Conservation (phyloP, 176 grass and related monocot genomes). For the Aegilops longissima region DNA sequence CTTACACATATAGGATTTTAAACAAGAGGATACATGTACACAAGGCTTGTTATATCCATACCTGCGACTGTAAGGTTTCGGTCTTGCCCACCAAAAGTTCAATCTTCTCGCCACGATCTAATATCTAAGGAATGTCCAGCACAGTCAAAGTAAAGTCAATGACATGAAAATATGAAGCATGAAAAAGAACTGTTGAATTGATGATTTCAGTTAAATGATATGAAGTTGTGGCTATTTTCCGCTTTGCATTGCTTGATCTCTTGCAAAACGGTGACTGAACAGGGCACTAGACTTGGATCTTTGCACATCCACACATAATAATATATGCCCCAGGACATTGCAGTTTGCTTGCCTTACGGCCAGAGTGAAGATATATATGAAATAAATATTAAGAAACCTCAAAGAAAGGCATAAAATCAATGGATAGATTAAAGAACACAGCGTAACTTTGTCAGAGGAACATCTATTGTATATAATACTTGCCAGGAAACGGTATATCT, state of each 20-base stretch:
- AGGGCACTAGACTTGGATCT: not conserved
- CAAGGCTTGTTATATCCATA: slow-evolving; percentile 29
- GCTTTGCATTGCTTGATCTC: not conserved
- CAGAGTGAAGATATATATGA: not conserved
- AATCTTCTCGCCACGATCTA: slow-evolving; percentile 96
- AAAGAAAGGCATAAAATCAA: not conserved
- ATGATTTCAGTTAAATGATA: not conserved
- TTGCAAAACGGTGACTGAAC: not conserved
- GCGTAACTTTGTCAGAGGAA: not conserved
- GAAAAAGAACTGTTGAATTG: not conserved
- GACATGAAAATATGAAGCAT: not conserved
- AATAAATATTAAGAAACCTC: not conserved
- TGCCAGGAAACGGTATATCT: not conserved
- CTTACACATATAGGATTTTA: not conserved
- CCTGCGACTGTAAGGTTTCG: slow-evolving; percentile 90
- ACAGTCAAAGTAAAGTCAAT: slow-evolving; percentile 9
- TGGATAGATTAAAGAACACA: not conserved
- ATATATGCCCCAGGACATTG: not conserved
- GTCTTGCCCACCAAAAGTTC: slow-evolving; percentile 96
- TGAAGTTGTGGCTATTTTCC: not conserved
- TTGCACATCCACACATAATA: not conserved
- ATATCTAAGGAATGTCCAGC: slow-evolving; percentile 48
- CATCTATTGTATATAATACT: not conserved
- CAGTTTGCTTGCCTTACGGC: not conserved
- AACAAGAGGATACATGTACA: not conserved